Evolutionary conservation across 1,284 basidiomycete genomes (phyloP).

Genomic region (Cutaneotrichosporon dermatis): DNA sequence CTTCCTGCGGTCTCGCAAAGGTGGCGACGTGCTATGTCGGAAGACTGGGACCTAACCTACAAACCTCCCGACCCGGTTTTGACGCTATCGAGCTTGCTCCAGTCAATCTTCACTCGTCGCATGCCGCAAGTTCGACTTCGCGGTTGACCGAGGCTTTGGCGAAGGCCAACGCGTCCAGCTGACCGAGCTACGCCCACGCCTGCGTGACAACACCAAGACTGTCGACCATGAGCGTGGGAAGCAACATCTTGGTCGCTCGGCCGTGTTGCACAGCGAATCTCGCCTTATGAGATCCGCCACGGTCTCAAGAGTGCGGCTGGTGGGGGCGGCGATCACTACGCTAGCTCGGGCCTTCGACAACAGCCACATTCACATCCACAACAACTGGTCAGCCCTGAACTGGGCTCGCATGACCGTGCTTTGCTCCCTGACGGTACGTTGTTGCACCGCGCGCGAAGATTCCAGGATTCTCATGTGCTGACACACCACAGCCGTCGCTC

Average conservation of each 20-base stretch:
- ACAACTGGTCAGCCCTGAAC: background rate
- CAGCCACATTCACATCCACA: background rate
- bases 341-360: background rate
- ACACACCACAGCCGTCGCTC: background rate
- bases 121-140: background rate
- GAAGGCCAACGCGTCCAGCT: background rate
- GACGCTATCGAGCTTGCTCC: background rate
- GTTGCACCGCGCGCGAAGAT: too few relatives aligned
- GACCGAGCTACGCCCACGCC: background rate
- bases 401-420: background rate
- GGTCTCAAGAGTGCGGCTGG: background rate
- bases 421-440: background rate
- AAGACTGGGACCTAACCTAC: conserved; percentile 9
- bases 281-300: background rate
- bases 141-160: background rate
- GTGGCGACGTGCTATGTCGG: conserved; percentile 33
- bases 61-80: too few relatives aligned
- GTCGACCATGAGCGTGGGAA: conserved; percentile 7
- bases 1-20: conserved; percentile 37
- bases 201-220: conserved; percentile 4
- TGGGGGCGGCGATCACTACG: background rate
- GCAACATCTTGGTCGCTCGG: background rate
- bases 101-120: background rate
- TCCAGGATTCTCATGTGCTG: background rate
- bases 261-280: background rate